Base-by-base conservation (phyloP, 805 yeast species). In the Kazachstania taianensis region DNA sequence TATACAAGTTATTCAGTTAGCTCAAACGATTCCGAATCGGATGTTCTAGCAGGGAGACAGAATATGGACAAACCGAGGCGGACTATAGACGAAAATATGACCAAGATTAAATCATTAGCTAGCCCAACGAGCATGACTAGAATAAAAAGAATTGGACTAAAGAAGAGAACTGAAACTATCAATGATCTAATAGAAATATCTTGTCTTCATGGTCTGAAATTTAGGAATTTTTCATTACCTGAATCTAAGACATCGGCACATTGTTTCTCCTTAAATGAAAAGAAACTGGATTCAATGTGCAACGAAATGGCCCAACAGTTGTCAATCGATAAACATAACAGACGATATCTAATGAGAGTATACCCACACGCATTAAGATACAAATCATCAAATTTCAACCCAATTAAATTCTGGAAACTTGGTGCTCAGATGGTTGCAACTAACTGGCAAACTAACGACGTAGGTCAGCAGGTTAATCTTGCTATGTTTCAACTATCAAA, bases 391-490 rank as follows among this genome's bases (percentile, higher is more conserved):
- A 92, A 92, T 50, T 87, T 84, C 52, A 71, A 70, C 30, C 97
- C 98, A 0, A 58, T 83, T 2, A 56, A 58, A 1, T 85, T 74
- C 50, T 92, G 99, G 98, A 67, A 67, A 33, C 63, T 70, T 32
- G 99, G 99, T 1, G 79, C 72, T 8, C 98, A 92, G 52, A 74
- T 92, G 85, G 97, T 83, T 4, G 97, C 98, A 0, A 78, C 95
- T 0, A 92, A 89, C 53, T 89, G 96, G 96, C 98, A 89, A 57
- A 79, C 92, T 0, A 79, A 74, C 53, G 98, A 92, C 52, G 40
- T 75, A 13, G 96, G 96, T 0, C 89, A 87, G 52, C 95, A 86
- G 52, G 50, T 92, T 8, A 87, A 86, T 54, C 81, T 81, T 42
- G 83, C 95, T 3, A 62, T 86, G 70, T 85, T 89, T 56, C 73